Percentiles rank a stretch among this genome's conserved stretches.
Conservation (phyloP, 129 eudicot species). For the Sambucus nigra region DNA sequence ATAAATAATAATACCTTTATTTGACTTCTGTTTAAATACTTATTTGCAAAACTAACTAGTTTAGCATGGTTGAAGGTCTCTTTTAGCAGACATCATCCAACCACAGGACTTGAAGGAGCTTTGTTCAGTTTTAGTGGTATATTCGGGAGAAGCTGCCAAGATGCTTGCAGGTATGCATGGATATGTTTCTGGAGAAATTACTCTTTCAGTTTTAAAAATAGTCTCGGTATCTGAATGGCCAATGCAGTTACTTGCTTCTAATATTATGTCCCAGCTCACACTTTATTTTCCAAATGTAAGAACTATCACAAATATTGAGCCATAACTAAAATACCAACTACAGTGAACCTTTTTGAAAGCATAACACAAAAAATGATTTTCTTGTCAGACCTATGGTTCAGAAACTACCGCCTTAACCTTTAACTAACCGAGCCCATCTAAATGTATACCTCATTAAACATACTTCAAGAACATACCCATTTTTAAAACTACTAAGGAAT, state of each 20-base stretch:
- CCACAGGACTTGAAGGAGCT: constrained; percentile 85
- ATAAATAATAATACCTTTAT: constrained; percentile 3
- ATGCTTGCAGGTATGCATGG: constrained; percentile 51
- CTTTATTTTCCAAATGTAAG: no score
- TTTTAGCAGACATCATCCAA: constrained; percentile 73
- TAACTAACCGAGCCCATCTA: no score
- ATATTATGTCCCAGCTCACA: no score
- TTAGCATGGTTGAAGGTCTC: constrained; percentile 51
- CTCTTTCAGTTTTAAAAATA: background rate
- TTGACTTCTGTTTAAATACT: constrained; percentile 1
- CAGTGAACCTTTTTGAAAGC: no score
- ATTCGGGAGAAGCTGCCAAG: constrained; percentile 73
- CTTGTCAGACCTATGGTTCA: no score
- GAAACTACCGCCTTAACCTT: no score
- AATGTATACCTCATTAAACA: no score
- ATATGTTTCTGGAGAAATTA: background rate
- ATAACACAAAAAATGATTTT: no score
- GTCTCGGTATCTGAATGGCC: background rate
- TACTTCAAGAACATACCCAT: no score
- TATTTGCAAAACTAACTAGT: constrained; percentile 17
- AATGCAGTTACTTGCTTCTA: background rate
- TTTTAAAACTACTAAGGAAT: no score
- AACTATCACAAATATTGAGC: no score
- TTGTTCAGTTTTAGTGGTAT: constrained; percentile 79
- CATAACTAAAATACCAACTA: no score